A percentile compares a stretch with the other conserved stretches of the same genome.
Evolutionary conservation across 495 filamentous ascomycete genomes (phyloP).

Genomic region (Xylaria telfairii): DNA sequence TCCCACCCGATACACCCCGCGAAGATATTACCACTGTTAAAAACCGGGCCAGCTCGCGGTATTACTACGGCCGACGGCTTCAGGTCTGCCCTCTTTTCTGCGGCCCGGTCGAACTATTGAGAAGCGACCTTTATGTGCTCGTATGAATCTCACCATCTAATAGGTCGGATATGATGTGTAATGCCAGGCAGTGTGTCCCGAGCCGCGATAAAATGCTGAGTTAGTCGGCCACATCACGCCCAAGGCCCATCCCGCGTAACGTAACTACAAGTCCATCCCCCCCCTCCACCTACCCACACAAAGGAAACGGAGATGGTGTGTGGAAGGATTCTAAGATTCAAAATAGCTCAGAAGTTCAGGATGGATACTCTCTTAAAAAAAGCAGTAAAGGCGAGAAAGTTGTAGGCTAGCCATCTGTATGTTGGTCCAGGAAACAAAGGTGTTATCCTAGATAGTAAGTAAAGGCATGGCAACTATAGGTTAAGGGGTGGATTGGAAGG

Average conservation of each 20-base stretch:
- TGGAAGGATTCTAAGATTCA: not conserved
- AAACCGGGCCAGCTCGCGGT: not conserved
- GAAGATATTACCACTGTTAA: too few relatives aligned
- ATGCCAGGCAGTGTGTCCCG: not conserved
- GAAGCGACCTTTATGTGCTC: not conserved
- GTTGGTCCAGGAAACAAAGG: not conserved
- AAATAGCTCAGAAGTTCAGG: not conserved
- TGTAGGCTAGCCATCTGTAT: not conserved
- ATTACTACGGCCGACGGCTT: not conserved
- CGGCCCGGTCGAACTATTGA: not conserved
- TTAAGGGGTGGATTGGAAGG: not conserved
- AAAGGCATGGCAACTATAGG: not conserved
- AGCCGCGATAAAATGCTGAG: not conserved
- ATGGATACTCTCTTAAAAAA: not conserved
- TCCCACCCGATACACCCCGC: too few relatives aligned
- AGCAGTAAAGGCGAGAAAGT: constrained; percentile 1
- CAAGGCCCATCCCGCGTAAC: not conserved
- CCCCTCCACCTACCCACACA: not conserved
- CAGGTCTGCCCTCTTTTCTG: constrained; percentile 1
- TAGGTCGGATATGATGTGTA: not conserved
- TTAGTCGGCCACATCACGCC: not conserved
- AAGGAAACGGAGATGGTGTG: not conserved
- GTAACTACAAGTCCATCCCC: not conserved
- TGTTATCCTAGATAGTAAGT: too few relatives aligned
- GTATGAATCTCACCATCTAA: not conserved